Evolutionary conservation across 2,329 filamentous ascomycete genomes (phyloP).

Genomic region (Podosphaera leucotricha): DNA sequence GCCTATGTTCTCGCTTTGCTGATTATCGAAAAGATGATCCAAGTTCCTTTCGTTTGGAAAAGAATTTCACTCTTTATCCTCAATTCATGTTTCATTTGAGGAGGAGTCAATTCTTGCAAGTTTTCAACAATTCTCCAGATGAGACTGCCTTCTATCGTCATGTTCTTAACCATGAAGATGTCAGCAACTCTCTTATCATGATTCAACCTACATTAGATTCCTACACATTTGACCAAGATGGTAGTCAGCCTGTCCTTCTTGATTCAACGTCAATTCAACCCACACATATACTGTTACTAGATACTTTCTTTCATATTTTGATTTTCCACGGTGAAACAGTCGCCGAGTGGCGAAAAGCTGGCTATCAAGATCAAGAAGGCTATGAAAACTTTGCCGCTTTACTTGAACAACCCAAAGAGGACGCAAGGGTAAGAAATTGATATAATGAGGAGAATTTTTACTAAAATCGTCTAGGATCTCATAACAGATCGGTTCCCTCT

Average conservation of each 20-base stretch:
- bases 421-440: slow-evolving; percentile 50
- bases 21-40: slow-evolving; percentile 97
- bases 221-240: slow-evolving; percentile 91
- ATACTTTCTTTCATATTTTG: slow-evolving; percentile 98
- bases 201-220: slow-evolving; percentile 95
- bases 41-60: slow-evolving; percentile 86
- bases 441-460: background rate
- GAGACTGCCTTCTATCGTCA: slow-evolving; percentile 98
- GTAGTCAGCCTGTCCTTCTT: slow-evolving; percentile 74
- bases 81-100: slow-evolving; percentile 99
- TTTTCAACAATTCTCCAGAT: slow-evolving; percentile 98
- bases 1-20: slow-evolving; percentile 85
- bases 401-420: slow-evolving; percentile 84
- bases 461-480: slow-evolving; percentile 40
- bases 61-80: slow-evolving; percentile 96
- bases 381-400: slow-evolving; percentile 88
- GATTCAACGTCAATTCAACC: slow-evolving; percentile 94
- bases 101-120: slow-evolving; percentile 89
- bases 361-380: slow-evolving; percentile 92
- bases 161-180: slow-evolving; percentile 90
- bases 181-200: slow-evolving; percentile 93
- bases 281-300: slow-evolving; percentile 76
- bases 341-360: slow-evolving; percentile 92
- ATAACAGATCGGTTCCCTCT: slow-evolving; percentile 97
- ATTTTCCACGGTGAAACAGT: slow-evolving; percentile 98